phyloP scores from a whole-genome alignment of 495 filamentous ascomycete genomes.

The Aspergillus cavernicola region DNA sequence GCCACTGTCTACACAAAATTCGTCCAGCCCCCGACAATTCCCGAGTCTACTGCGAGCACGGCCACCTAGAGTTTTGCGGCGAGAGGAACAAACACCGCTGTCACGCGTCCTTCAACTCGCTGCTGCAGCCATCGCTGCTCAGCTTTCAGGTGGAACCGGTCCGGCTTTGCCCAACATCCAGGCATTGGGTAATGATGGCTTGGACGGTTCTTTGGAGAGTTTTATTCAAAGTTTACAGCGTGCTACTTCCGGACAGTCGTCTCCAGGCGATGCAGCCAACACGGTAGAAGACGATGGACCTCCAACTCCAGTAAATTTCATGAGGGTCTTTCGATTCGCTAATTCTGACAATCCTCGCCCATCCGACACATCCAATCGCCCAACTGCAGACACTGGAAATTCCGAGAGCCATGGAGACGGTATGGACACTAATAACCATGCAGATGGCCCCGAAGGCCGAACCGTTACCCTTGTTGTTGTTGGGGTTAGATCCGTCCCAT shows the following conservation, averaged over 20 bases:
- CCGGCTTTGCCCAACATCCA: constrained; percentile 56
- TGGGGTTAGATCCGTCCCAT: constrained; percentile 65
- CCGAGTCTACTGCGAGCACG: constrained; percentile 45
- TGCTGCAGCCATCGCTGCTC: constrained; percentile 57
- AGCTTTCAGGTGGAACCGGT: constrained; percentile 53
- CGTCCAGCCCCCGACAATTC: constrained; percentile 34
- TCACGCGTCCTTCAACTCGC: constrained; percentile 57
- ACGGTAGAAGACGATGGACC: constrained; percentile 23
- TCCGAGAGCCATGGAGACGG: constrained; percentile 18
- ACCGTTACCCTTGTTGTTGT: constrained; percentile 69
- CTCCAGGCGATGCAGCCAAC: constrained; percentile 29
- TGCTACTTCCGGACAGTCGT: constrained; percentile 43
- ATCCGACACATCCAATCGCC: constrained; percentile 18
- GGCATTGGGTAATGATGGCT: constrained; percentile 52
- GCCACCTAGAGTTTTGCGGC: constrained; percentile 46
- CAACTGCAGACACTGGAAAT: constrained; percentile 17
- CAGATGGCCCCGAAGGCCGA: constrained; percentile 53
- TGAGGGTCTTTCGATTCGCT: constrained; percentile 59
- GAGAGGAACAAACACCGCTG: constrained; percentile 55
- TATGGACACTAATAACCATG: constrained; percentile 42
- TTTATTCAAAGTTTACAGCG: constrained; percentile 56
- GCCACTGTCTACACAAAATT: constrained; percentile 24
- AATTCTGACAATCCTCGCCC: constrained; percentile 38
- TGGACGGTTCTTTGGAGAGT: constrained; percentile 54
- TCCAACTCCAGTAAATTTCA: constrained; percentile 52